Evolutionary conservation across 2,329 filamentous ascomycete species (phyloP).

Genomic region (Penicillium sp.): DNA sequence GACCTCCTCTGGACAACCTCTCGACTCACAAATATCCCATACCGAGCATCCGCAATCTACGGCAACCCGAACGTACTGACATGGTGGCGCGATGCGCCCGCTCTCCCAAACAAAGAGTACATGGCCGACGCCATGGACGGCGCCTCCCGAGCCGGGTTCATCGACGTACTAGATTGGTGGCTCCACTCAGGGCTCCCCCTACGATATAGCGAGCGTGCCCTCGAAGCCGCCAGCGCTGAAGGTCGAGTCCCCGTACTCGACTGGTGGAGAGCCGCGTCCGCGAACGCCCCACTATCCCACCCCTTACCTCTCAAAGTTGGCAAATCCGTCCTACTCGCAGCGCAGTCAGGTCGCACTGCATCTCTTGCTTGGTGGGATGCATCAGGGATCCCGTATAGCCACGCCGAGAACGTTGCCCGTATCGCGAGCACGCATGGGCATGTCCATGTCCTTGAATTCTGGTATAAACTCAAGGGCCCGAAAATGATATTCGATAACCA

Average conservation of each 20-base stretch:
- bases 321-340: constrained; percentile 77
- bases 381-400: constrained; percentile 73
- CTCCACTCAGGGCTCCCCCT: constrained; percentile 74
- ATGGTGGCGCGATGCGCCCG: constrained; percentile 83
- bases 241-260: constrained; percentile 83
- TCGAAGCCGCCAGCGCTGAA: constrained; percentile 82
- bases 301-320: constrained; percentile 70
- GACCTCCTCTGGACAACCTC: constrained; percentile 86
- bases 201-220: constrained; percentile 79
- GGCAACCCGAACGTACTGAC: constrained; percentile 80
- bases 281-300: constrained; percentile 54
- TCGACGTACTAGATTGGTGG: constrained; percentile 90
- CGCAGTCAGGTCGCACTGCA: constrained; percentile 74
- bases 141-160: constrained; percentile 79
- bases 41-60: constrained; percentile 84
- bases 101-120: constrained; percentile 83
- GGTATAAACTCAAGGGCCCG: constrained; percentile 71
- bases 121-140: constrained; percentile 80
- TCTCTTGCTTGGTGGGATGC: constrained; percentile 86
- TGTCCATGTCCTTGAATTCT: constrained; percentile 77
- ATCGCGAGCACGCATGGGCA: constrained; percentile 83
- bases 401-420: constrained; percentile 78
- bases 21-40: constrained; percentile 75
- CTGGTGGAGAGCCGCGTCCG: constrained; percentile 81
- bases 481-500: constrained; percentile 80